phyloP scores from a whole-genome alignment of 768 basidiomycete genomes.

The Favolaschia claudopus region DNA sequence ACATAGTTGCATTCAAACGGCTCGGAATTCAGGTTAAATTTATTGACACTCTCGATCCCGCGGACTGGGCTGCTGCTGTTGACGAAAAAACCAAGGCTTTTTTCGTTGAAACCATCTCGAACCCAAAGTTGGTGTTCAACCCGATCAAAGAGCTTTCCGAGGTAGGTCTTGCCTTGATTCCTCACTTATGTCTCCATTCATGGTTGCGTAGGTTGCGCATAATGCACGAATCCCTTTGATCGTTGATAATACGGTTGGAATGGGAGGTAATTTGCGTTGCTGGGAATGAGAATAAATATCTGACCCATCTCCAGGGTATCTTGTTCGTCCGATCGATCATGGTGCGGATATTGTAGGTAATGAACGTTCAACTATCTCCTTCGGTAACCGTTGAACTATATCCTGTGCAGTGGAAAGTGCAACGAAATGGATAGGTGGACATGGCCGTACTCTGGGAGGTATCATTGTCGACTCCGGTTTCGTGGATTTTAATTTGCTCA shows the following conservation, averaged over 20 bases:
- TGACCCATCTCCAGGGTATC: background rate
- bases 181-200: background rate
- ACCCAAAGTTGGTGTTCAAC: conserved; percentile 50
- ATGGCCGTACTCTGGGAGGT: background rate
- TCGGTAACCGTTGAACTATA: background rate
- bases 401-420: background rate
- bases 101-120: conserved; percentile 66
- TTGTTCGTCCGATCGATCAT: conserved; percentile 29
- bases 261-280: conserved; percentile 52
- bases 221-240: conserved; percentile 66
- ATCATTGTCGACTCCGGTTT: conserved; percentile 1
- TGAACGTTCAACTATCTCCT: too few relatives aligned
- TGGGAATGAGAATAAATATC: too few relatives aligned
- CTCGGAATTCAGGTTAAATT: conserved; percentile 63
- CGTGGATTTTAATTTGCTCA: background rate
- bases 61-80: conserved; percentile 57
- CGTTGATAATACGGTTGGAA: conserved; percentile 70
- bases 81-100: conserved; percentile 66
- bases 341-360: conserved; percentile 44
- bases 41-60: conserved; percentile 55
- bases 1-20: background rate
- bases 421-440: background rate
- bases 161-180: background rate
- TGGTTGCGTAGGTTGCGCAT: conserved; percentile 24
- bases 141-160: background rate